phyloP scores from a whole-genome alignment of 306 rosid genomes.

The peach (Prunus persica) region DNA sequence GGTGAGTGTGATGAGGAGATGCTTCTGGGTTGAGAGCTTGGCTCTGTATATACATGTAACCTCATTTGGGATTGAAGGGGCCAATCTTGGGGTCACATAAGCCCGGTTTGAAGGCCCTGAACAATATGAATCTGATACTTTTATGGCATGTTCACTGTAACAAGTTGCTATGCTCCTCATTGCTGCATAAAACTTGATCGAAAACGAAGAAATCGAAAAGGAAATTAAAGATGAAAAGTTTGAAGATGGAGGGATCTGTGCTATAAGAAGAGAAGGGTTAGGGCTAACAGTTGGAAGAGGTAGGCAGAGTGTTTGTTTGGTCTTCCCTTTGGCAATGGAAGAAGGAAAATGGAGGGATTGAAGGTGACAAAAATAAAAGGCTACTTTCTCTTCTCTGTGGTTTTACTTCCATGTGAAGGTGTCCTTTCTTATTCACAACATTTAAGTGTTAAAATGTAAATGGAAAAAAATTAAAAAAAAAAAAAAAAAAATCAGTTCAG shows the following conservation, averaged over 20 bases:
- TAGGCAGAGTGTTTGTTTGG: constrained; percentile 9
- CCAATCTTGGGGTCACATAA: constrained; percentile 44
- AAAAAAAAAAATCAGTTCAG: background rate
- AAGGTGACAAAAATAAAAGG: constrained; percentile 38
- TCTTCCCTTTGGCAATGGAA: constrained; percentile 19
- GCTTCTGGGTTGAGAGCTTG: constrained; percentile 35
- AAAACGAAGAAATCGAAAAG: constrained; percentile 6
- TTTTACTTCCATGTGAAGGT: constrained; percentile 26
- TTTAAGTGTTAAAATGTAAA: background rate
- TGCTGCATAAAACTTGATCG: background rate
- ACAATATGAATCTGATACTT: constrained; percentile 79
- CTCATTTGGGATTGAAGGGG: constrained; percentile 44
- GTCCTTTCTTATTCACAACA: constrained; percentile 14
- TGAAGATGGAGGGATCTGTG: constrained; percentile 2
- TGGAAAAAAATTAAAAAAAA: background rate
- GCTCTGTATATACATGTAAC: constrained; percentile 54
- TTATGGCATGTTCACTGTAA: constrained; percentile 81
- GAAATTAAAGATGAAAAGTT: constrained; percentile 17
- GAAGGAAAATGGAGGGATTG: constrained; percentile 34
- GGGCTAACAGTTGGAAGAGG: constrained; percentile 2
- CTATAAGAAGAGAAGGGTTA: background rate
- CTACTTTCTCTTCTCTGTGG: constrained; percentile 11
- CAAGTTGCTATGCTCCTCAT: constrained; percentile 86
- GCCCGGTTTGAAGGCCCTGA: constrained; percentile 60
- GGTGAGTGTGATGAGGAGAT: constrained; percentile 38